These are phyloP conservation scores for Cyclotella choctawhatcheeana DNA, from an alignment of 108 stramenopile species.

Conservation along the genomic window DNA sequence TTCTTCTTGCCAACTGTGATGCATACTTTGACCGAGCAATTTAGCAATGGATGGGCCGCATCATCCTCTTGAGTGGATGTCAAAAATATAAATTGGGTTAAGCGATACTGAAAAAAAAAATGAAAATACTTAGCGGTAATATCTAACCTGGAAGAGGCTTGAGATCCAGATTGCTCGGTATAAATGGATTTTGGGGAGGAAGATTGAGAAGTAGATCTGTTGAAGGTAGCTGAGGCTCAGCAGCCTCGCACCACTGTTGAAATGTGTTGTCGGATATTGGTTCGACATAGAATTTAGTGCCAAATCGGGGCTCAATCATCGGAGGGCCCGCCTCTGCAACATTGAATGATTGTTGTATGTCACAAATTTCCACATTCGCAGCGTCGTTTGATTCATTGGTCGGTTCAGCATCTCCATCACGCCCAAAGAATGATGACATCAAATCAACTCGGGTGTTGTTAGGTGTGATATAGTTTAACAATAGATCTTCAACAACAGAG, in stretches of 20 bases:
- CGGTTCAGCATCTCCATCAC: conserved; percentile 32
- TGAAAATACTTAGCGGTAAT: not conserved
- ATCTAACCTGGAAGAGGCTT: conserved; percentile 60
- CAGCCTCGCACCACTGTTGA: conserved; percentile 48
- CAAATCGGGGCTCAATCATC: conserved; percentile 63
- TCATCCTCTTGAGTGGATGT: conserved; percentile 61
- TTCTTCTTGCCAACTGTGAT: conserved; percentile 71
- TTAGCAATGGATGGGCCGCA: conserved; percentile 73
- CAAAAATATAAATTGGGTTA: no score
- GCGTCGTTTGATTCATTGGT: conserved; percentile 1
- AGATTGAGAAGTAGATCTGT: conserved; percentile 55
- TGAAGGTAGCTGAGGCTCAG: conserved; percentile 57
- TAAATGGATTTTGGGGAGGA: conserved; percentile 77
- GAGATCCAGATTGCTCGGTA: conserved; percentile 73
- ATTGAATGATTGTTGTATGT: conserved; percentile 16
- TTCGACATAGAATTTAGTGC: conserved; percentile 62
- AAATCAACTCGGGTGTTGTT: conserved; percentile 77
- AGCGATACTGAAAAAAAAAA: not conserved
- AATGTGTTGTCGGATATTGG: conserved; percentile 46
- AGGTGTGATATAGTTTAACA: conserved; percentile 72
- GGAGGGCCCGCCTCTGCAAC: conserved; percentile 30
- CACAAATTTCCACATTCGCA: not conserved
- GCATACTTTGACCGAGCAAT: conserved; percentile 81
- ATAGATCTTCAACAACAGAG: conserved; percentile 37
- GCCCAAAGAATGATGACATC: conserved; percentile 71